Conservation (phyloP, 257 asterid species). For the Solanum sejunctum region DNA sequence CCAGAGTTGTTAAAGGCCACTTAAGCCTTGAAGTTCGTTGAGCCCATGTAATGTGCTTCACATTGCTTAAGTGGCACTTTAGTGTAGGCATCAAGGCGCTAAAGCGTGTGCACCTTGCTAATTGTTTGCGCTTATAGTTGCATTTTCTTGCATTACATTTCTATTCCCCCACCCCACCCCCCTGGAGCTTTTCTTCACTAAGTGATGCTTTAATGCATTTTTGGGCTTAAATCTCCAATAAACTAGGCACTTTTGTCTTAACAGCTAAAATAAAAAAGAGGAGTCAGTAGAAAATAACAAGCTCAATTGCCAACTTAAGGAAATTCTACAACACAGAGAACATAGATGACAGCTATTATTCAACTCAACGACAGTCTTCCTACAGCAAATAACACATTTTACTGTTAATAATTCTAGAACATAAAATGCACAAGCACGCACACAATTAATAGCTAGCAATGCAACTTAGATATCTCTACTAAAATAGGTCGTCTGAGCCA, state of each 20-base stretch:
- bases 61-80: not conserved
- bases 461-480: not conserved
- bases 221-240: not conserved
- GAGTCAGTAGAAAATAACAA: not conserved
- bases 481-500: not conserved
- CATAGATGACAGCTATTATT: not conserved
- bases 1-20: not conserved
- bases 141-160: not conserved
- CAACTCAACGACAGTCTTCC: not conserved
- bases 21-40: not conserved
- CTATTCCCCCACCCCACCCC: not conserved
- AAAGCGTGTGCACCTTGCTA: not conserved
- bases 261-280: not conserved
- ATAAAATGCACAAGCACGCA: not conserved
- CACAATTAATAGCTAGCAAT: not conserved
- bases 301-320: not conserved
- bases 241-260: not conserved
- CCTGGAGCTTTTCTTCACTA: not conserved
- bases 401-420: not conserved
- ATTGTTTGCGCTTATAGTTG: not conserved
- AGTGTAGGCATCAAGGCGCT: not conserved
- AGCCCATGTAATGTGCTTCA: not conserved
- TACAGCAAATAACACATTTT: not conserved
- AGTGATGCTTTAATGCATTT: not conserved
- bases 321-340: not conserved